Evolutionary conservation across 768 basidiomycete species (phyloP).

Genomic region (Phlebiopsis flavidoalba): DNA sequence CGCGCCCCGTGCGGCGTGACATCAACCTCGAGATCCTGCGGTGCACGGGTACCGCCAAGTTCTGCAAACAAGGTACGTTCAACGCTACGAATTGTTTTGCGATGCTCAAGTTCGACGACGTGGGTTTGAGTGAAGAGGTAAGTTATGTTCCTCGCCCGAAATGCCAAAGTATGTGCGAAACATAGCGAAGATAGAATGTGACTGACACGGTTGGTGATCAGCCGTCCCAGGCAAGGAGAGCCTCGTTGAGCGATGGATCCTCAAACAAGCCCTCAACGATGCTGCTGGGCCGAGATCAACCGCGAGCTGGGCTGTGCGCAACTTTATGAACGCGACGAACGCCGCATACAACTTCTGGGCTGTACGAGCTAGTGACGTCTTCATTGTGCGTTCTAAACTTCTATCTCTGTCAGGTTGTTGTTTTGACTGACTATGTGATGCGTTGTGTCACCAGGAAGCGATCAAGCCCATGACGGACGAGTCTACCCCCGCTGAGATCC

Average conservation of each 20-base stretch:
- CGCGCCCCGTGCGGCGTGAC: slow-evolving; percentile 90
- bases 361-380: slow-evolving; percentile 98
- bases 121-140: too few relatives aligned
- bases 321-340: slow-evolving; percentile 90
- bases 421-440: not conserved
- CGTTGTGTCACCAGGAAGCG: slow-evolving; percentile 63
- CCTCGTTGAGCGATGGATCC: slow-evolving; percentile 91
- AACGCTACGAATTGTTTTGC: slow-evolving; percentile 99
- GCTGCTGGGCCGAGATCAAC: slow-evolving; percentile 77
- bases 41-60: slow-evolving; percentile 99
- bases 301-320: slow-evolving; percentile 67
- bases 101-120: slow-evolving; percentile 95
- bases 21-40: slow-evolving; percentile 95
- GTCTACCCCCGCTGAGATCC: slow-evolving; percentile 52
- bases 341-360: slow-evolving; percentile 88
- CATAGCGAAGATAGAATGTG: slow-evolving; percentile 1
- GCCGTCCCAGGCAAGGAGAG: slow-evolving; percentile 88
- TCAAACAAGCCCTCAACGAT: slow-evolving; percentile 89
- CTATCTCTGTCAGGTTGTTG: too few relatives aligned
- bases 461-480: slow-evolving; percentile 98
- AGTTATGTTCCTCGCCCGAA: slow-evolving; percentile 72
- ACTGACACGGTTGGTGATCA: slow-evolving; percentile 22
- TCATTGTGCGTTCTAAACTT: slow-evolving; percentile 63
- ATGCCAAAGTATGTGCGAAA: slow-evolving; percentile 50
- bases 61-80: slow-evolving; percentile 99